A percentile compares a stretch with the other conserved stretches of the same genome.
Evolutionary conservation across 2,329 filamentous ascomycete species (phyloP).

Genomic region (Fusarium odoratissimum): DNA sequence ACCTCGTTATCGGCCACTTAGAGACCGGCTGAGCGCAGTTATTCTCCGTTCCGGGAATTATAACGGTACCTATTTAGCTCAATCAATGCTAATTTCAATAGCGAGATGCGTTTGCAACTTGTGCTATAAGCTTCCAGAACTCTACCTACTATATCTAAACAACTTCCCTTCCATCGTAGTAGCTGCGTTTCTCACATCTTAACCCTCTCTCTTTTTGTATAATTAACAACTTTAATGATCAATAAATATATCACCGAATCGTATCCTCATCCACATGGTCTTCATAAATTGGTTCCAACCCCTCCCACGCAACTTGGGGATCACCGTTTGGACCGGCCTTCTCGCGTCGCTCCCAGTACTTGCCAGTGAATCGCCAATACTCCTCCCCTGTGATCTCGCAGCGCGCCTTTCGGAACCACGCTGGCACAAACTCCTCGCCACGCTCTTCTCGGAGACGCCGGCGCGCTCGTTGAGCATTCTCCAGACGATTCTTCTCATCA

Average conservation of each 20-base stretch:
- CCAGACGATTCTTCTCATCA: constrained; percentile 91
- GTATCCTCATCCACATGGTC: constrained; percentile 41
- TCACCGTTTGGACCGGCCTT: constrained; percentile 71
- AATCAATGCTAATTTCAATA: neutral
- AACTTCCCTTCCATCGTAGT: neutral
- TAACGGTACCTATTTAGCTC: neutral
- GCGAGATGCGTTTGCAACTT: constrained; percentile 3
- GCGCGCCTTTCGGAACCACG: constrained; percentile 82
- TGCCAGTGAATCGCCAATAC: constrained; percentile 89
- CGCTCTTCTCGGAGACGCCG: constrained; percentile 77
- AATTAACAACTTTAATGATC: constrained; percentile 1
- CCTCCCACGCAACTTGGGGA: constrained; percentile 68
- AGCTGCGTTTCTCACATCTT: neutral
- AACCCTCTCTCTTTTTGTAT: neutral
- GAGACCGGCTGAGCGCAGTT: constrained; percentile 5
- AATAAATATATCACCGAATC: constrained; percentile 10
- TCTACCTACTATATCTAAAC: constrained; percentile 3
- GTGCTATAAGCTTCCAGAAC: constrained; percentile 9
- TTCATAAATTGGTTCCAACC: constrained; percentile 80
- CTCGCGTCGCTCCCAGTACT: constrained; percentile 85
- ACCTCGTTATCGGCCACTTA: constrained; percentile 23
- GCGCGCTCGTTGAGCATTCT: constrained; percentile 87
- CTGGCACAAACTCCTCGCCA: constrained; percentile 84
- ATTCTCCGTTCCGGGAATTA: constrained; percentile 8
- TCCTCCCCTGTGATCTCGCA: constrained; percentile 87